Percentiles rank a stretch among this genome's conserved stretches.
These are phyloP conservation scores for Chrysochromulina parva DNA, from an alignment of 78 protist genomes.

Conservation along the genomic window DNA sequence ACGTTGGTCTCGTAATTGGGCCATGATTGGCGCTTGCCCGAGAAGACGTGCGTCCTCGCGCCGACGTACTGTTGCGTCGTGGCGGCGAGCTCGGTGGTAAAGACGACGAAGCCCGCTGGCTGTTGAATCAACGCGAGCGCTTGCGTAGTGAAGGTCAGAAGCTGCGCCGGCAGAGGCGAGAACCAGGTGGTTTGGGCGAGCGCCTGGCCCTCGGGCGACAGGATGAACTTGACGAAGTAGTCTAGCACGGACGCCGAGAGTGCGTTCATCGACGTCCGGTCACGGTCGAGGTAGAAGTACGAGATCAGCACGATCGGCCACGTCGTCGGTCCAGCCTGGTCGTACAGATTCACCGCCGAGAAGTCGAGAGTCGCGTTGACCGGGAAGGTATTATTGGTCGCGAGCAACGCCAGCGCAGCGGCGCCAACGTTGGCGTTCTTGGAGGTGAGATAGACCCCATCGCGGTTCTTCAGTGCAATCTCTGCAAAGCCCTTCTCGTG, in stretches of 20 bases:
- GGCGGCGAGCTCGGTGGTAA: too few relatives aligned
- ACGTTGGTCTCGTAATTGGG: too few relatives aligned
- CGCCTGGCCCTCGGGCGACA: conserved; percentile 10
- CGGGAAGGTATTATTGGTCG: background rate
- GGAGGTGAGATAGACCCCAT: background rate
- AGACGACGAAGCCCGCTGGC: too few relatives aligned
- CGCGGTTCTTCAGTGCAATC: background rate
- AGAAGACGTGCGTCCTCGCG: too few relatives aligned
- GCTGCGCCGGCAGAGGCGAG: too few relatives aligned
- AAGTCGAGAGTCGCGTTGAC: background rate
- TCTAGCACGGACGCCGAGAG: background rate
- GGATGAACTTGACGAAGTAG: background rate
- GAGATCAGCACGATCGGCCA: conserved; percentile 22
- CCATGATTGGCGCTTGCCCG: too few relatives aligned
- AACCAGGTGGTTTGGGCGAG: too few relatives aligned
- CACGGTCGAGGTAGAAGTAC: background rate
- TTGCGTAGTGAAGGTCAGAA: too few relatives aligned
- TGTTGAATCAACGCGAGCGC: too few relatives aligned
- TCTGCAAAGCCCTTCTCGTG: background rate
- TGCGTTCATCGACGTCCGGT: background rate
- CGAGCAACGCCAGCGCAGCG: background rate
- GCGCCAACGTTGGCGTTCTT: background rate
- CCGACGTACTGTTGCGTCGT: too few relatives aligned
- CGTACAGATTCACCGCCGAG: background rate
- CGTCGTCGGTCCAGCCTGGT: background rate